Percentiles rank a stretch among this genome's conserved stretches.
phyloP scores from a whole-genome alignment of 371 early-diverging fungal genomes.

The Mucor velutinosus region DNA sequence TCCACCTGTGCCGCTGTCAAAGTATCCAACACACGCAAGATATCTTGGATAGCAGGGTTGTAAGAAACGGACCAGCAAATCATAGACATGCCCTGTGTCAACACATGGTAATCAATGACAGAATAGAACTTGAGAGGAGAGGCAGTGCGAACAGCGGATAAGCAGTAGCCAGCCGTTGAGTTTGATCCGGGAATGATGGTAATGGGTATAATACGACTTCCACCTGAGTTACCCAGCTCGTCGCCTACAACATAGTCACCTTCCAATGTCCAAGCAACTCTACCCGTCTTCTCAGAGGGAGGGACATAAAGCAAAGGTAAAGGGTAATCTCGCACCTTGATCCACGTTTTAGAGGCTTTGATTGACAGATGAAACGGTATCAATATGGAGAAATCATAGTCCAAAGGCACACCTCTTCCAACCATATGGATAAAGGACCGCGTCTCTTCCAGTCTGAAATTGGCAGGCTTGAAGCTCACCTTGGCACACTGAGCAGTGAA shows the following conservation, averaged over 20 bases:
- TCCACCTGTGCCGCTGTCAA: conserved; percentile 58
- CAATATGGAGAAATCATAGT: conserved; percentile 49
- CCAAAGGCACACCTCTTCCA: conserved; percentile 53
- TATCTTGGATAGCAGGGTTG: conserved; percentile 62
- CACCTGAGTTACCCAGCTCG: conserved; percentile 29
- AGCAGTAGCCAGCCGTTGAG: conserved; percentile 10
- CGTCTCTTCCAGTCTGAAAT: conserved; percentile 37
- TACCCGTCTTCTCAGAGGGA: neutral
- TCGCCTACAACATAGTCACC: conserved; percentile 33
- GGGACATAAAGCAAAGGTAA: conserved; percentile 57
- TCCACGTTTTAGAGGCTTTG: conserved; percentile 30
- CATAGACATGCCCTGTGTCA: conserved; percentile 22
- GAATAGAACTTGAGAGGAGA: conserved; percentile 67
- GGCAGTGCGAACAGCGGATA: conserved; percentile 47
- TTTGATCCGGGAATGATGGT: conserved; percentile 3
- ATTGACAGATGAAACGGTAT: conserved; percentile 51
- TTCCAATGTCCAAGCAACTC: conserved; percentile 27
- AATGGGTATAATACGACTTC: conserved; percentile 21
- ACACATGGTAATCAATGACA: conserved; percentile 37
- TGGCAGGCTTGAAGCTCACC: conserved; percentile 33
- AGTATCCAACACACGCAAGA: conserved; percentile 56
- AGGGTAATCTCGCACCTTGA: conserved; percentile 60
- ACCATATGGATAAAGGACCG: conserved; percentile 55
- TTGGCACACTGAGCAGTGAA: conserved; percentile 27
- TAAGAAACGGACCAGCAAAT: conserved; percentile 57